Evolutionary conservation across 2,329 filamentous ascomycete species (phyloP).

Genomic region (Eurotiales sp.): DNA sequence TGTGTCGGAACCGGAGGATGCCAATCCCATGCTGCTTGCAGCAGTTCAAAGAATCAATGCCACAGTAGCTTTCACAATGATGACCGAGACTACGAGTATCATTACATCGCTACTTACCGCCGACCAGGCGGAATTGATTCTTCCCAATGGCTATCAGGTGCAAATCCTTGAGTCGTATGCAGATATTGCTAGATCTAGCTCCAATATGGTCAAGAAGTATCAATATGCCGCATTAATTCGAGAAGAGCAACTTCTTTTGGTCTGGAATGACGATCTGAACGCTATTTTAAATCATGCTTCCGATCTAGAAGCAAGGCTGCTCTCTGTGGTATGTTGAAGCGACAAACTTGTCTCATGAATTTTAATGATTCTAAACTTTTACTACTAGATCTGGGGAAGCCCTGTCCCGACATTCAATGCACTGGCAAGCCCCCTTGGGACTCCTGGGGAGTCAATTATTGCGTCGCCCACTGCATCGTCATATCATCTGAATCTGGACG

Average conservation of each 20-base stretch:
- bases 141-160: conserved; percentile 41
- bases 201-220: conserved; percentile 39
- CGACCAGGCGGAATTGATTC: conserved; percentile 41
- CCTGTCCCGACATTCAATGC: conserved; percentile 15
- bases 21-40: conserved; percentile 37
- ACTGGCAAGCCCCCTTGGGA: conserved; percentile 7
- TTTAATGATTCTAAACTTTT: not conserved
- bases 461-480: conserved; percentile 17
- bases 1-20: conserved; percentile 38
- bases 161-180: conserved; percentile 46
- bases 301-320: conserved; percentile 18
- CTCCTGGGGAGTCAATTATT: conserved; percentile 15
- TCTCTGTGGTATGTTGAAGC: conserved; percentile 19
- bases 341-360: not conserved
- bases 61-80: conserved; percentile 49
- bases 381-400: conserved; percentile 18
- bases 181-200: conserved; percentile 36
- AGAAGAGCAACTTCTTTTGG: conserved; percentile 40
- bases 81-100: conserved; percentile 45
- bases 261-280: conserved; percentile 44
- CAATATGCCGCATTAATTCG: conserved; percentile 44
- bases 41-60: conserved; percentile 46
- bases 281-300: conserved; percentile 39
- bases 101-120: conserved; percentile 42
- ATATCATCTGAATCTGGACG: conserved; percentile 21